Base-by-base conservation (phyloP, 768 basidiomycete genomes). In the Lepiota brunneoincarnata region DNA sequence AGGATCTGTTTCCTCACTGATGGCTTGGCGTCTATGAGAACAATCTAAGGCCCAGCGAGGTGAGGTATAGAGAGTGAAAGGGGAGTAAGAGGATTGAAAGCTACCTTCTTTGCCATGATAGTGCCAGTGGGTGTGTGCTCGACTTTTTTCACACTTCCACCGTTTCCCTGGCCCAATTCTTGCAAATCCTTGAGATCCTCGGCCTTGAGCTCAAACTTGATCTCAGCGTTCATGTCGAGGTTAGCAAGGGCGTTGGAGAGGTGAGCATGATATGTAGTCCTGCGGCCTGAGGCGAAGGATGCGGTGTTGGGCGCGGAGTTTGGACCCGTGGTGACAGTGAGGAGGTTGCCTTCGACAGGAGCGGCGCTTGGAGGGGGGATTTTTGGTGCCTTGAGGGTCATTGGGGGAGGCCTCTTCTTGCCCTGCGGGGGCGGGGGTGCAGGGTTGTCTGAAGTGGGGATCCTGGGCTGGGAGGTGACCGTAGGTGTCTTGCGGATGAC, bases 51-150 rank as follows among this genome's bases (percentile, higher is more conserved):
- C 37, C 41, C 51, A 21, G 44, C 7, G 15, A 49, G 47, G 18
- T 12, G 7, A 17, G 47, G 18, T 6, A 17, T 36, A 18, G 37
- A 50, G 9, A 36, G 43, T 51, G 15, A 24, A 41, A 23, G 39
- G 46, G 56, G 18, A 54, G 28, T 26, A 47, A 38, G 34, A 20
- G 36, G 21, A 41, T 41, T 28, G 34, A 45, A 34, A 69, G 86
- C 54, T 64, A 88, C 97, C 84, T 99, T 99, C 76, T 97, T 95
- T 3, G 97, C 97, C 96, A 99, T 98, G 62, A 93, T 81, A 14
- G 86, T 93, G 36, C 87, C 87, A 28, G 93, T 92, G 11, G 93
- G 93, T 12, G 82, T 77, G 66, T 99, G 97, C 69, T 95, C 86
- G 15, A 97, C 95, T 72, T 90, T 91, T 71, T 94, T 94, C 44